Conservation (phyloP, 495 filamentous ascomycete genomes). For the Tetracladium setigerum region DNA sequence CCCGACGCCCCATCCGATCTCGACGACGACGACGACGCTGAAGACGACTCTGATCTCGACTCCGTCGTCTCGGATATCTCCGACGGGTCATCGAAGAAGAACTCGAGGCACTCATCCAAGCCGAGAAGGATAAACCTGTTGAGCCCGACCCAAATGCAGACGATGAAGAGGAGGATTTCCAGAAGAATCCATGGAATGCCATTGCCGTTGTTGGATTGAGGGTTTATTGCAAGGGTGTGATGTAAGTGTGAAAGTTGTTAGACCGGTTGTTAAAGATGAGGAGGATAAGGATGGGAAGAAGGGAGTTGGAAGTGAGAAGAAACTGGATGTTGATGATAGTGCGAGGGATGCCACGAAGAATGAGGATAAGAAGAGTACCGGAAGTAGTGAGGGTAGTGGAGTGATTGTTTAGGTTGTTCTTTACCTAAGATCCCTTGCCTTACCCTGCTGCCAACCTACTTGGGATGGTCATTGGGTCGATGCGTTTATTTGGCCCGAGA, state of each 20-base stretch:
- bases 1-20: background rate
- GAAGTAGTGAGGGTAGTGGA: too few species aligned
- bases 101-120: slow-evolving; percentile 1
- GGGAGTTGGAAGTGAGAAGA: slow-evolving; percentile 13
- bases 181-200: slow-evolving; percentile 42
- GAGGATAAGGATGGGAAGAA: slow-evolving; percentile 44
- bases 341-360: too few species aligned
- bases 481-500: too few species aligned
- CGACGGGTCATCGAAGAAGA: slow-evolving; percentile 4
- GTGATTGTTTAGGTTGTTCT: too few species aligned
- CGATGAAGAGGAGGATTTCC: slow-evolving; percentile 51
- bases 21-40: background rate
- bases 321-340: too few species aligned
- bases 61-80: slow-evolving; percentile 13
- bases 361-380: too few species aligned
- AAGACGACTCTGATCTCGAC: slow-evolving; percentile 7
- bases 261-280: slow-evolving; percentile 22
- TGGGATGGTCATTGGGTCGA: too few species aligned
- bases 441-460: too few species aligned
- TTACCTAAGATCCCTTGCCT: too few species aligned
- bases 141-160: slow-evolving; percentile 19
- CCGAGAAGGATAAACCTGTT: background rate
- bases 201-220: slow-evolving; percentile 38
- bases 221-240: slow-evolving; percentile 29
- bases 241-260: slow-evolving; percentile 11